Percentiles rank a stretch among this genome's conserved stretches.
Evolutionary conservation across 108 stramenopile species (phyloP).

Genomic region (Nitzschia palea): DNA sequence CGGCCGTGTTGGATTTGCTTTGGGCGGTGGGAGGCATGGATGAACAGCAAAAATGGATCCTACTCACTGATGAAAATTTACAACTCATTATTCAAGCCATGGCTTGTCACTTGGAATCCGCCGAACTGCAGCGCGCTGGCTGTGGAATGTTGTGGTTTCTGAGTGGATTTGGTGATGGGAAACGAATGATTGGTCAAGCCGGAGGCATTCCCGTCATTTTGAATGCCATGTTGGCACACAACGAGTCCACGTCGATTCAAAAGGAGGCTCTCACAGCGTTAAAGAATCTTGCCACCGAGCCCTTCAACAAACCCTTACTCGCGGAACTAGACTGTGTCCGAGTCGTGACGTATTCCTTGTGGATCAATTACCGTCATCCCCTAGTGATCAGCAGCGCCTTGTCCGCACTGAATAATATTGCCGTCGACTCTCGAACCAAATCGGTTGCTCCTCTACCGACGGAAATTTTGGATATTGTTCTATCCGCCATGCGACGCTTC

Average conservation of each 20-base stretch:
- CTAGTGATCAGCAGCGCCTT: conserved; percentile 22
- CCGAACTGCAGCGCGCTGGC: conserved; percentile 14
- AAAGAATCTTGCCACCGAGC: conserved; percentile 26
- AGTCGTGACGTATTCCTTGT: conserved; percentile 22
- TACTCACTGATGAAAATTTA: conserved; percentile 7
- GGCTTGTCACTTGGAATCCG: conserved; percentile 9
- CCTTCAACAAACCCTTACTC: conserved; percentile 14
- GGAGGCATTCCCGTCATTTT: conserved; percentile 24
- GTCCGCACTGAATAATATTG: conserved; percentile 39
- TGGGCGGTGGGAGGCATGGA: conserved; percentile 16
- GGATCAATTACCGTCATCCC: conserved; percentile 21
- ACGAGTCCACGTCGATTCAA: conserved; percentile 28
- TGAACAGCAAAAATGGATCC: conserved; percentile 15
- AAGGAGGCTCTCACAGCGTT: conserved; percentile 25
- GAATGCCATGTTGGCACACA: conserved; percentile 32
- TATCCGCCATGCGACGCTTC: conserved; percentile 25
- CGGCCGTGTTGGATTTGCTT: conserved; percentile 16
- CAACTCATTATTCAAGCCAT: conserved; percentile 17
- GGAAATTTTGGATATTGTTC: conserved; percentile 7
- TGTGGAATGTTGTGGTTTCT: conserved; percentile 20
- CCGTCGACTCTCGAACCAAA: conserved; percentile 22
- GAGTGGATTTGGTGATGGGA: conserved; percentile 21
- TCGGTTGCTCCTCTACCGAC: conserved; percentile 18
- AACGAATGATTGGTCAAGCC: conserved; percentile 22
- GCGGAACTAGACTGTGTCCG: conserved; percentile 4